These are phyloP conservation scores for Insectozyma bohioensis DNA, from an alignment of 1,139 yeast genomes.

Conservation along the genomic window DNA sequence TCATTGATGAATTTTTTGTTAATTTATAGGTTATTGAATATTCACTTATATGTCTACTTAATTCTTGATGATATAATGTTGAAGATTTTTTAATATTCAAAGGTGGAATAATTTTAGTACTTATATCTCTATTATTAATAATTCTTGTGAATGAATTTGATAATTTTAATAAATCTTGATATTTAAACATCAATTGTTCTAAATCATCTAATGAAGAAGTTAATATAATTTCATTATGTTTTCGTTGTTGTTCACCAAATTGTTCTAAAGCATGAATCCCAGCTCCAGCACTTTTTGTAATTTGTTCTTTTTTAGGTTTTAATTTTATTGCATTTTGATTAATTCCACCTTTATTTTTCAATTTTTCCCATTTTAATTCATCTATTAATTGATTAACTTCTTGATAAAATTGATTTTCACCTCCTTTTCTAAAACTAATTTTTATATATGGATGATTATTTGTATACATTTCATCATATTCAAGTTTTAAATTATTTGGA, in stretches of 20 bases:
- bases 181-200: conserved; percentile 73
- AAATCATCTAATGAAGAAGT: conserved; percentile 74
- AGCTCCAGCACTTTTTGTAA: conserved; percentile 9
- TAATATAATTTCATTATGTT: conserved; percentile 62
- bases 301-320: conserved; percentile 8
- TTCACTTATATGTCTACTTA: conserved; percentile 52
- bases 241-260: conserved; percentile 54
- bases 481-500: conserved; percentile 24
- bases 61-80: conserved; percentile 35
- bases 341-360: conserved; percentile 36
- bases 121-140: conserved; percentile 10
- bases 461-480: conserved; percentile 32
- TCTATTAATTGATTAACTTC: conserved; percentile 45
- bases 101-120: conserved; percentile 24
- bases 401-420: conserved; percentile 48
- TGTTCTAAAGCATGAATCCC: conserved; percentile 77
- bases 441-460: conserved; percentile 44
- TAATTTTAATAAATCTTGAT: conserved; percentile 67
- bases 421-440: conserved; percentile 63
- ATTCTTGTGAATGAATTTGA: conserved; percentile 47
- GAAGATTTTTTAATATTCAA: conserved; percentile 32
- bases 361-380: conserved; percentile 45
- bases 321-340: conserved; percentile 39
- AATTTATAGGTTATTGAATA: conserved; percentile 39
- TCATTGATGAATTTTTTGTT: conserved; percentile 35